Conservation (phyloP, 1,284 basidiomycete species). For the Apiotrichum sp. region DNA sequence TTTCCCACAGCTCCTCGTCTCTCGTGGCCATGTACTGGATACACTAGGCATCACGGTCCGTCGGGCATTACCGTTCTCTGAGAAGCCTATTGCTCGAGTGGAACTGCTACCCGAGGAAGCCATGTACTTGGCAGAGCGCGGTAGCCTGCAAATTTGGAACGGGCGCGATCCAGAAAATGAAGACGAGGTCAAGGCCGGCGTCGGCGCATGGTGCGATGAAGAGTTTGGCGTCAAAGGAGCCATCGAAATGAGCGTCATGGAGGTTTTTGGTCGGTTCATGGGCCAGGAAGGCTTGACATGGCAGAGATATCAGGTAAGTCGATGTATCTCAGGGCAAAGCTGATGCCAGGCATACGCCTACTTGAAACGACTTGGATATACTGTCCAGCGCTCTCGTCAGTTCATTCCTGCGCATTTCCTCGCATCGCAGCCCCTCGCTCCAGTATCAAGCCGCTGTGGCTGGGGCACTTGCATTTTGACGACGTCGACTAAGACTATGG, state of each 20-base stretch:
- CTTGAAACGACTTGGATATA: conserved; percentile 83
- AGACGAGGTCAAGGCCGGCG: conserved; percentile 16
- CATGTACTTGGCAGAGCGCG: conserved; percentile 84
- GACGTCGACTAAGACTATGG: not conserved
- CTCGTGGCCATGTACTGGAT: conserved; percentile 70
- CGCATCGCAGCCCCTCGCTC: not conserved
- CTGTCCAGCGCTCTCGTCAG: conserved; percentile 58
- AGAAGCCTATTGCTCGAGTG: conserved; percentile 46
- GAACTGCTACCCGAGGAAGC: conserved; percentile 92
- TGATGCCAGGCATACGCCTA: conserved; percentile 75
- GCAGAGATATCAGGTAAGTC: conserved; percentile 74
- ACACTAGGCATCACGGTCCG: conserved; percentile 65
- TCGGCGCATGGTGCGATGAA: conserved; percentile 39
- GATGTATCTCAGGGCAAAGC: not conserved
- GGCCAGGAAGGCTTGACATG: conserved; percentile 67
- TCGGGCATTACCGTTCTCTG: conserved; percentile 53
- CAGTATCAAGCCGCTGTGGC: no score
- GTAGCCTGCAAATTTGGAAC: conserved; percentile 76
- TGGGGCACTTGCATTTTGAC: no score
- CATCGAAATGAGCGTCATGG: conserved; percentile 89
- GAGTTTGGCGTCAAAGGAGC: conserved; percentile 71
- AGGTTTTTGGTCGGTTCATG: conserved; percentile 78
- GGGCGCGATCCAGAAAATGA: conserved; percentile 23
- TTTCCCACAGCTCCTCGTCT: conserved; percentile 57
- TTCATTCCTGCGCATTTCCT: conserved; percentile 40